These are phyloP conservation scores for Solanum hybrid DNA, from an alignment of 305 asterid genomes.

Conservation along the genomic window DNA sequence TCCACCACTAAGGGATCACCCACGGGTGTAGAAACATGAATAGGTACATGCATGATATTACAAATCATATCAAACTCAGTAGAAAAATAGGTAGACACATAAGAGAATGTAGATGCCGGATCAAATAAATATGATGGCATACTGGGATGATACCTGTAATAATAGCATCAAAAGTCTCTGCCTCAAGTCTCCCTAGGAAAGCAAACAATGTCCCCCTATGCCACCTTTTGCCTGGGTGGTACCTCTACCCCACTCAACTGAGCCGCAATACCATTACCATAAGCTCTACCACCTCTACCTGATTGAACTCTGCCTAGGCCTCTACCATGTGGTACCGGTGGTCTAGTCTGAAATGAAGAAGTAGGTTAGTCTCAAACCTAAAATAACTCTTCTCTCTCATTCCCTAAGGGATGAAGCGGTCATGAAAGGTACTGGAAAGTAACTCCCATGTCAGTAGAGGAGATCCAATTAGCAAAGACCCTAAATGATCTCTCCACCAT, in stretches of 20 bases:
- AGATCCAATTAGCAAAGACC: not conserved
- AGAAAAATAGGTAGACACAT: not conserved
- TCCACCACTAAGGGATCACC: not conserved
- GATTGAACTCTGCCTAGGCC: not conserved
- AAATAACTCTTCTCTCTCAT: not conserved
- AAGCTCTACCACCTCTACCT: not conserved
- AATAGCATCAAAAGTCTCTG: too few relatives aligned
- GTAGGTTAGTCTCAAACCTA: not conserved
- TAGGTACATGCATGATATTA: not conserved
- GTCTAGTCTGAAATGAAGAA: not conserved
- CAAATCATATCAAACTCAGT: not conserved
- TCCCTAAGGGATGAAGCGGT: not conserved
- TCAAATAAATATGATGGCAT: not conserved
- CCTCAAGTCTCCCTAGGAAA: not conserved
- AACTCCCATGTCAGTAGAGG: not conserved
- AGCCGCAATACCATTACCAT: not conserved
- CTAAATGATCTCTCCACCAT: not conserved
- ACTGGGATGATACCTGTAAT: not conserved
- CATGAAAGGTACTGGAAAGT: not conserved
- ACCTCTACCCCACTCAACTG: not conserved
- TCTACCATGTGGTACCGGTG: not conserved
- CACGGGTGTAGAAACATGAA: not conserved
- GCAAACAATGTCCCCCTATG: not conserved
- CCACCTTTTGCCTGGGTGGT: not conserved
- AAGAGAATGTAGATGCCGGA: not conserved